phyloP scores from a whole-genome alignment of 345 rosid species.

The Laguncularia racemosa region DNA sequence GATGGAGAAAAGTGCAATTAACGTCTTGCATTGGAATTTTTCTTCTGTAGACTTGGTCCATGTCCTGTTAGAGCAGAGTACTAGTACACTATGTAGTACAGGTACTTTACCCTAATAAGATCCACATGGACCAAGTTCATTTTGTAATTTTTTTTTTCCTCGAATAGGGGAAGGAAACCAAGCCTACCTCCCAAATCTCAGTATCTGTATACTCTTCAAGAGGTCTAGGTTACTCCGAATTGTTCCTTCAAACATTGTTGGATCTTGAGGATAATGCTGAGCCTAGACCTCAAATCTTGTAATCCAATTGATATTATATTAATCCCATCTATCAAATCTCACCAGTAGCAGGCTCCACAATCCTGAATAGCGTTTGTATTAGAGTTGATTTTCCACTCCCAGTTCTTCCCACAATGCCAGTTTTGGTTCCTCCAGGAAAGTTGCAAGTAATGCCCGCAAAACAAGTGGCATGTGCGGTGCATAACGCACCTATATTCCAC shows the following conservation, averaged over 20 bases:
- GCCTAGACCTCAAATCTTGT: constrained; percentile 53
- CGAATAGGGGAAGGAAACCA: too few species aligned
- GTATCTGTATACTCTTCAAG: constrained; percentile 47
- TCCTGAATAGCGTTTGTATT: constrained; percentile 49
- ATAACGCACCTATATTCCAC: constrained; percentile 33
- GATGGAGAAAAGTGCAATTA: too few species aligned
- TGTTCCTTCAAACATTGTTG: constrained; percentile 63
- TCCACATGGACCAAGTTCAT: too few species aligned
- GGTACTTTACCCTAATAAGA: too few species aligned
- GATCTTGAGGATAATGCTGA: constrained; percentile 25
- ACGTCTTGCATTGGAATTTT: too few species aligned
- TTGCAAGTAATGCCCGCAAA: constrained; percentile 40
- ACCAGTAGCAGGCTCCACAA: constrained; percentile 54
- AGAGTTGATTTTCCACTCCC: constrained; percentile 67
- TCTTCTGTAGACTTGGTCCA: too few species aligned
- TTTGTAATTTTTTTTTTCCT: too few species aligned
- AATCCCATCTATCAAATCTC: constrained; percentile 45
- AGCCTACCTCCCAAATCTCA: constrained; percentile 47
- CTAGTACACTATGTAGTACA: too few species aligned
- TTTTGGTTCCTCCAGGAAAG: constrained; percentile 41
- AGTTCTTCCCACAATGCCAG: constrained; percentile 61
- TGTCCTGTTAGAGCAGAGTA: too few species aligned
- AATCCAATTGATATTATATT: constrained; percentile 44
- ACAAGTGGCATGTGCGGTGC: constrained; percentile 55
- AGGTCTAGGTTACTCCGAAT: constrained; percentile 48